These are phyloP conservation scores for Citrus glauca DNA, from an alignment of 345 rosid species.

Conservation along the genomic window DNA sequence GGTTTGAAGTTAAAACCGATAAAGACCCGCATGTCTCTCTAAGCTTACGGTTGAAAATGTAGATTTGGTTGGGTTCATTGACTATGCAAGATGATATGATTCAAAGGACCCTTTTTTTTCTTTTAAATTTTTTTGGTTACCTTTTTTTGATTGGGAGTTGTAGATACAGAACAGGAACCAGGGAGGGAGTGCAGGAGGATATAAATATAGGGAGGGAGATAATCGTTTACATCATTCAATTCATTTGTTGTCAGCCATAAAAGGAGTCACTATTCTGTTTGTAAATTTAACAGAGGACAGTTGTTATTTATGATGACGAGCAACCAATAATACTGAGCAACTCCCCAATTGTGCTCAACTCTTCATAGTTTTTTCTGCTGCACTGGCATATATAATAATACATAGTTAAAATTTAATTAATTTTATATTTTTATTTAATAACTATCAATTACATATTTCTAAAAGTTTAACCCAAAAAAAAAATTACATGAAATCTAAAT, in stretches of 20 bases:
- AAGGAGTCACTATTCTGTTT: conserved; percentile 15
- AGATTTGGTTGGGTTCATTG: background rate
- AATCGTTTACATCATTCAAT: conserved; percentile 23
- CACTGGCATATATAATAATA: too few relatives aligned
- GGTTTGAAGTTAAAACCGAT: conserved; percentile 97
- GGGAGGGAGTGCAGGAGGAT: background rate
- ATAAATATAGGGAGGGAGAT: background rate
- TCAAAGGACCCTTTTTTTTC: background rate
- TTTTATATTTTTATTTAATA: too few relatives aligned
- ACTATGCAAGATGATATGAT: background rate
- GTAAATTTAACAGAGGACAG: conserved; percentile 25
- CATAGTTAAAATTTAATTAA: too few relatives aligned
- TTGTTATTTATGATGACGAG: conserved; percentile 19
- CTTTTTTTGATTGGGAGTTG: conserved; percentile 19
- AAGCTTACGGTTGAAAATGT: conserved; percentile 8
- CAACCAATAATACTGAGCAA: conserved; percentile 19
- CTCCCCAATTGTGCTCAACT: background rate
- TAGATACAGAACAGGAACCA: conserved; percentile 25
- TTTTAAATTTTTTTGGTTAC: background rate
- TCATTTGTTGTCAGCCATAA: conserved; percentile 61
- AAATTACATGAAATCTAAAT: too few relatives aligned
- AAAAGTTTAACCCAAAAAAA: too few relatives aligned
- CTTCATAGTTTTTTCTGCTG: accelerated
- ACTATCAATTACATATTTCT: accelerated
- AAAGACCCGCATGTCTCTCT: conserved; percentile 57